Conservation (phyloP, 345 rosid species). For the Linum lewisii region DNA sequence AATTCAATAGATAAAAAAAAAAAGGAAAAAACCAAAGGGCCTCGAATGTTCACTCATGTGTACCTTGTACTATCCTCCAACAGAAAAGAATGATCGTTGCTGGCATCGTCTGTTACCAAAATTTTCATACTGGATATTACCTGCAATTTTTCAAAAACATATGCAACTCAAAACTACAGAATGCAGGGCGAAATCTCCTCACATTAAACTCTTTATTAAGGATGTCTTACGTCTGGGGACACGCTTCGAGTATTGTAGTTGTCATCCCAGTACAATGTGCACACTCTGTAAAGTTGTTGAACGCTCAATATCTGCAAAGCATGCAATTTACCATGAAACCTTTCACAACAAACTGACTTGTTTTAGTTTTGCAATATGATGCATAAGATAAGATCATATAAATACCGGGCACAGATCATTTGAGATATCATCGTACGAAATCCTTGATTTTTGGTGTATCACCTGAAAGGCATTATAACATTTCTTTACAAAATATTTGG, state of each 20-base stretch:
- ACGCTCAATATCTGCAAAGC: conserved; percentile 15
- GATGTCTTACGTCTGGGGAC: conserved; percentile 16
- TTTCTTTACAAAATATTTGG: neutral
- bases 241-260: conserved; percentile 17
- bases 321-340: no score
- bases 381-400: neutral
- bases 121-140: conserved; percentile 1
- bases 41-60: neutral
- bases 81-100: neutral
- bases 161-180: neutral
- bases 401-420: conserved; percentile 26
- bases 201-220: no score
- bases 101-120: conserved; percentile 2
- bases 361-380: neutral
- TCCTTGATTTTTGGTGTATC: conserved; percentile 20
- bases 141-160: neutral
- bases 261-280: conserved; percentile 23
- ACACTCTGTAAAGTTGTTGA: conserved; percentile 18
- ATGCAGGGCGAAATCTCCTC: neutral
- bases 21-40: neutral
- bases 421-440: conserved; percentile 18
- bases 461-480: conserved; percentile 12
- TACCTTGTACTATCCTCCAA: neutral
- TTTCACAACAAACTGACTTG: no score
- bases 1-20: no score